Conservation (phyloP, 345 rosid species). For the Cardamine occulta region DNA sequence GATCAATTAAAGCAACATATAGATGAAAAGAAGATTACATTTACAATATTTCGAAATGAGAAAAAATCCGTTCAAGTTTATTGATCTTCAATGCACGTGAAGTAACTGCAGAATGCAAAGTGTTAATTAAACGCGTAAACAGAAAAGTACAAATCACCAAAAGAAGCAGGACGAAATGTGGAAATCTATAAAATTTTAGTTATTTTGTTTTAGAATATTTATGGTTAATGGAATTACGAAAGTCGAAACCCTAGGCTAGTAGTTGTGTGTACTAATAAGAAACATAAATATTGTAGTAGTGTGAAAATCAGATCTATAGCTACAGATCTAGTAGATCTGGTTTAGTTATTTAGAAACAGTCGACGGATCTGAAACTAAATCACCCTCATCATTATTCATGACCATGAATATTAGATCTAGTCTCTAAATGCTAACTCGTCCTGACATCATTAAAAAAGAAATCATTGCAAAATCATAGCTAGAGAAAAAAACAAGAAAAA, state of each 20-base stretch:
- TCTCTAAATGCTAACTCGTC: slow-evolving; percentile 14
- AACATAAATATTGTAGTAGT: neutral
- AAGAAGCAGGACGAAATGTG: neutral
- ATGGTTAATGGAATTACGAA: slow-evolving; percentile 17
- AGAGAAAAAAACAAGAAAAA: slow-evolving; percentile 31
- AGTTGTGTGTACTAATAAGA: slow-evolving; percentile 26
- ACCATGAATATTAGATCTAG: slow-evolving; percentile 19
- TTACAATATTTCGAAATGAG: slow-evolving; percentile 12
- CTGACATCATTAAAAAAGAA: slow-evolving; percentile 35
- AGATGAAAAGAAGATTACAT: neutral
- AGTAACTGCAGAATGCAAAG: slow-evolving; percentile 19
- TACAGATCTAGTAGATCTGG: slow-evolving; percentile 42
- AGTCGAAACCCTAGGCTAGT: slow-evolving; percentile 36
- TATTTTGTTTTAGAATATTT: neutral
- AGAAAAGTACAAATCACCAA: neutral
- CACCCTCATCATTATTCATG: slow-evolving; percentile 38
- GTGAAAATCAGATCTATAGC: slow-evolving; percentile 30
- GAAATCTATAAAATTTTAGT: neutral
- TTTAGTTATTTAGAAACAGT: slow-evolving; percentile 16
- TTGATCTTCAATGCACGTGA: slow-evolving; percentile 12
- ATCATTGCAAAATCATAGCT: slow-evolving; percentile 47
- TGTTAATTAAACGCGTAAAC: neutral
- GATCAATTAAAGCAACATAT: neutral
- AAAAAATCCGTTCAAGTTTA: neutral
- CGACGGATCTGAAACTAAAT: slow-evolving; percentile 33